These are phyloP conservation scores for Candida gorgasii DNA, from an alignment of 805 yeast genomes.

Conservation along the genomic window DNA sequence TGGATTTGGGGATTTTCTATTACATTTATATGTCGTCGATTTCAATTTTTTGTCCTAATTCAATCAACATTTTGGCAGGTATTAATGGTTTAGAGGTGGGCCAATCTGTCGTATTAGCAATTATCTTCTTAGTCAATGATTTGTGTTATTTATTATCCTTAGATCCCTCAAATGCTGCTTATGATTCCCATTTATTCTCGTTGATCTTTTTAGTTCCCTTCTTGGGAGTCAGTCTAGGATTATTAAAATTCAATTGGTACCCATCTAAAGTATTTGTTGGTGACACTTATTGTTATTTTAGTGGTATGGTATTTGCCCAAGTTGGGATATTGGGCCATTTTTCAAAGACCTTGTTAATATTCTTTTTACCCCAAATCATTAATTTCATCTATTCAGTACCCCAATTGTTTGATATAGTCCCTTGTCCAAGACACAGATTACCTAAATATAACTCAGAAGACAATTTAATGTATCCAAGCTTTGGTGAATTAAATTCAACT, in stretches of 20 bases:
- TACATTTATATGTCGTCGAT: constrained; percentile 89
- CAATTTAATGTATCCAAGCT: constrained; percentile 71
- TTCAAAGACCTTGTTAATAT: constrained; percentile 83
- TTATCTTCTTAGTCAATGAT: constrained; percentile 76
- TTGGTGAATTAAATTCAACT: constrained; percentile 30
- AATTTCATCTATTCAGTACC: constrained; percentile 92
- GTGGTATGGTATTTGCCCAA: constrained; percentile 98
- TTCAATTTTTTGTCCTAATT: constrained; percentile 92
- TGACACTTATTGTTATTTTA: constrained; percentile 95
- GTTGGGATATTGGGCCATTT: constrained; percentile 96
- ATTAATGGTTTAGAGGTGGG: constrained; percentile 96
- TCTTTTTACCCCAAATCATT: constrained; percentile 87
- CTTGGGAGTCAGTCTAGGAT: constrained; percentile 76
- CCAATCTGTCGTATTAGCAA: constrained; percentile 78
- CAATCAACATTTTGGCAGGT: constrained; percentile 95
- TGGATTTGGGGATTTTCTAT: constrained; percentile 80
- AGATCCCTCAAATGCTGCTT: constrained; percentile 51
- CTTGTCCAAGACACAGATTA: constrained; percentile 94
- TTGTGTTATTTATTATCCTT: constrained; percentile 56
- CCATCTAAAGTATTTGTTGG: constrained; percentile 96
- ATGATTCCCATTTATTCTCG: constrained; percentile 81
- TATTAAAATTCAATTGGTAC: constrained; percentile 80
- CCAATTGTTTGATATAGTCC: constrained; percentile 80
- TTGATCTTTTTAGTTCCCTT: constrained; percentile 81
- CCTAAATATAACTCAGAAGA: constrained; percentile 72